phyloP scores from a whole-genome alignment of 208 protist genomes.

The Trypanosomatidae sp. region DNA sequence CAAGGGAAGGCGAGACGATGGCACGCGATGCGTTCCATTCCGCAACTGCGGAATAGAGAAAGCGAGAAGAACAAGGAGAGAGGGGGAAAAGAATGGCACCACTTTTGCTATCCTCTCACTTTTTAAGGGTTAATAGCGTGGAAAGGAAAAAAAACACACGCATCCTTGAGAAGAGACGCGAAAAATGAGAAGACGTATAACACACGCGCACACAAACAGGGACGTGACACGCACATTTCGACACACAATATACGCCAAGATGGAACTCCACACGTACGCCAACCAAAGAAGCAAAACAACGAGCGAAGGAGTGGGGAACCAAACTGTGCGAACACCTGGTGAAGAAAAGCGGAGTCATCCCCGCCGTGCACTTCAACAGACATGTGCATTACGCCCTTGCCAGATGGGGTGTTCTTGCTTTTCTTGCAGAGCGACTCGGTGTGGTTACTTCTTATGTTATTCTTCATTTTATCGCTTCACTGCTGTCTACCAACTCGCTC shows the following conservation, averaged over 20 bases:
- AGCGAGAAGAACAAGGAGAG: not conserved
- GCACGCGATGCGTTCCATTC: not conserved
- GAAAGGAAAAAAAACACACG: slow-evolving; percentile 1
- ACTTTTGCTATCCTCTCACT: not conserved
- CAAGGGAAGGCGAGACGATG: not conserved
- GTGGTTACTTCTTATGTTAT: not conserved
- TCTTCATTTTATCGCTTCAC: too few relatives aligned
- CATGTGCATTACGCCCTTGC: not conserved
- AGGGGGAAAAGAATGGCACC: not conserved
- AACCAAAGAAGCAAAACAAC: not conserved
- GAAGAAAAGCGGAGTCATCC: not conserved
- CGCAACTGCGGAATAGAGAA: not conserved
- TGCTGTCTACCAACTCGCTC: not conserved
- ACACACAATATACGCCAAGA: not conserved
- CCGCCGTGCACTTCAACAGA: not conserved
- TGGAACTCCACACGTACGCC: not conserved
- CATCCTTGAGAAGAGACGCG: not conserved
- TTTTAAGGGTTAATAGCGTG: not conserved
- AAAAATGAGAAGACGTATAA: not conserved
- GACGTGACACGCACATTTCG: not conserved
- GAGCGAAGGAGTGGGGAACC: not conserved
- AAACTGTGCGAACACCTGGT: not conserved
- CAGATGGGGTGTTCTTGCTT: slow-evolving; percentile 7
- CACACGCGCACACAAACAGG: not conserved
- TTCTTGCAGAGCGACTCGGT: not conserved